Evolutionary conservation across 371 early-diverging fungal species (phyloP).

Genomic region (Apophysomyces ossiformis): DNA sequence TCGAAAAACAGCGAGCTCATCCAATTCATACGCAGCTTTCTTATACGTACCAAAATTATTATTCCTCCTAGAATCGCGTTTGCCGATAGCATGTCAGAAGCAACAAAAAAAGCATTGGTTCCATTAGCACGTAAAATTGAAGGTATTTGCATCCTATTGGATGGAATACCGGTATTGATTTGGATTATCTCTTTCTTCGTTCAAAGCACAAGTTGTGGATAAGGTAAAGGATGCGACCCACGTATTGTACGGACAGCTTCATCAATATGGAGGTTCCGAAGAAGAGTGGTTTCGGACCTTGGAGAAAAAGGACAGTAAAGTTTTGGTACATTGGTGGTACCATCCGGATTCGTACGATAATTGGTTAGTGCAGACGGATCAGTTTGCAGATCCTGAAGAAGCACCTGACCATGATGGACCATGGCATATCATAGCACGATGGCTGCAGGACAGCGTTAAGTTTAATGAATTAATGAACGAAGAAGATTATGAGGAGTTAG

Average conservation of each 20-base stretch:
- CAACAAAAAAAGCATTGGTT: conserved; percentile 45
- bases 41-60: conserved; percentile 41
- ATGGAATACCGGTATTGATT: not conserved
- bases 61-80: conserved; percentile 56
- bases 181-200: not conserved
- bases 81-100: conserved; percentile 42
- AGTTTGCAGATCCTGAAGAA: conserved; percentile 73
- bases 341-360: conserved; percentile 84
- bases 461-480: conserved; percentile 84
- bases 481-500: conserved; percentile 70
- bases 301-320: conserved; percentile 68
- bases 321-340: conserved; percentile 81
- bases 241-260: conserved; percentile 56
- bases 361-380: conserved; percentile 73
- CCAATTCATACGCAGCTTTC: conserved; percentile 41
- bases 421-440: conserved; percentile 74
- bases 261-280: conserved; percentile 50
- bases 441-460: conserved; percentile 75
- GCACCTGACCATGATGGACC: conserved; percentile 66
- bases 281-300: conserved; percentile 80
- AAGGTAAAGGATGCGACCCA: conserved; percentile 64
- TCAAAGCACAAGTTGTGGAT: conserved; percentile 47
- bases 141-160: conserved; percentile 28
- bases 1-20: conserved; percentile 56
- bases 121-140: conserved; percentile 48